Base-by-base conservation (phyloP, 1,139 yeast species). In the Tardiomyces blankii region DNA sequence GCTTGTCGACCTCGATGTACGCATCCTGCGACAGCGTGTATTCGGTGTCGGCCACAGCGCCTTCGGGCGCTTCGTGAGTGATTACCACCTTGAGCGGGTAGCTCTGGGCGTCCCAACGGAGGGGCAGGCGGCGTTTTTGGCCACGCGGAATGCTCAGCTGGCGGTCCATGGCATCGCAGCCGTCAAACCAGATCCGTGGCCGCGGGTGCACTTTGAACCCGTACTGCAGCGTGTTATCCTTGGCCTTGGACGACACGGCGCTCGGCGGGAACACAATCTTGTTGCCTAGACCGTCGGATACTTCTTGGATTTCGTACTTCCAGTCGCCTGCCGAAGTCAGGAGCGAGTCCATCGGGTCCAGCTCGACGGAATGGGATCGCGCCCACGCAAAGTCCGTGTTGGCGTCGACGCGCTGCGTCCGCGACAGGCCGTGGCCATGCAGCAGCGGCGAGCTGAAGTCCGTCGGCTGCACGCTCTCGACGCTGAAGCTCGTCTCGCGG, bases 281-380 rank as follows among this genome's bases (percentile, higher is more conserved):
- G 55, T 85, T 85, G 0, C 96, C 96, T 50, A 86, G 69, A 1
- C 82, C 83, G 63, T 89, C 96, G 9, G 73, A 72, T 6, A 88
- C 74, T 50, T 77, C 78, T 41, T 78, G 75, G 40, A 89, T 71
- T 44, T 77, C 77, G 57, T 84, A 87, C 38, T 76, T 72, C 61
- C 85, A 73, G 18, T 66, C 67, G 13, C 95, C 95, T 6, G 77
- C 66, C 18, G 69, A 66, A 13, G 69, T 67, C 35, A 77, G 58
- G 9, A 35, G 13, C 11, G 39, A 14, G 19, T 75, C 77, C 47
- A 79, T 9, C 21, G 39, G 57, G 21, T 73, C 73, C 27, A 78
- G 72, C 16, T 69, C 67, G 12, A 78, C 73, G 2, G 70, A 62
- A 42, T 67, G 67, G 1, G 73, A 59, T 14, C 66, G 63, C 0